These are phyloP conservation scores for Waltiozyma sp. DNA, from an alignment of 1,139 yeast species.

Conservation along the genomic window DNA sequence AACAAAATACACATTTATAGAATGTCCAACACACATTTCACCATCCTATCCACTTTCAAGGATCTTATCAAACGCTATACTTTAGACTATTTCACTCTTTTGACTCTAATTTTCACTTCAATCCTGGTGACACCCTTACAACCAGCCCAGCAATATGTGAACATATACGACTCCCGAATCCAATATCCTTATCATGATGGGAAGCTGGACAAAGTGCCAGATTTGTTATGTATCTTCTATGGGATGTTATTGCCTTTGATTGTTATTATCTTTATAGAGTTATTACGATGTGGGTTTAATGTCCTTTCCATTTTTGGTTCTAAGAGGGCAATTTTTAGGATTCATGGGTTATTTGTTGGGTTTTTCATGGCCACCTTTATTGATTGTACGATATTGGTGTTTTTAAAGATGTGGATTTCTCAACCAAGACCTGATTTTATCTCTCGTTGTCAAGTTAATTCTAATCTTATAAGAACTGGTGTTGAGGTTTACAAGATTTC, in stretches of 20 bases:
- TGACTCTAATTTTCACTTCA: not conserved
- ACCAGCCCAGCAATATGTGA: not conserved
- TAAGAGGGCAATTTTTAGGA: not conserved
- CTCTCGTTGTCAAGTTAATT: constrained; percentile 50
- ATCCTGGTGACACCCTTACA: not conserved
- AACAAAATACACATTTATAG: too few relatives aligned
- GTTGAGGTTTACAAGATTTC: constrained; percentile 32
- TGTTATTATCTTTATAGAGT: not conserved
- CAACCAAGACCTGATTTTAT: constrained; percentile 74
- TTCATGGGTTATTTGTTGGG: not conserved
- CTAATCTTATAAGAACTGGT: constrained; percentile 23
- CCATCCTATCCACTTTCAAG: not conserved
- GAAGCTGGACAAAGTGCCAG: not conserved
- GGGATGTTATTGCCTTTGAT: not conserved
- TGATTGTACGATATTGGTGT: constrained; percentile 29
- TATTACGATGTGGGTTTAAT: not conserved
- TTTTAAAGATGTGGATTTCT: constrained; percentile 66
- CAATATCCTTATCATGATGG: not conserved
- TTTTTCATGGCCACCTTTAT: not conserved
- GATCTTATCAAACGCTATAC: not conserved
- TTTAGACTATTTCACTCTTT: not conserved
- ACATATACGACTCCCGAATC: not conserved
- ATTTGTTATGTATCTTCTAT: not conserved
- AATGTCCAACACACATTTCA: too few relatives aligned
- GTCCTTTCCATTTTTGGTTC: not conserved